Evolutionary conservation across 176 grass and related monocot genomes (phyloP).

Genomic region (Eleusine indica): DNA sequence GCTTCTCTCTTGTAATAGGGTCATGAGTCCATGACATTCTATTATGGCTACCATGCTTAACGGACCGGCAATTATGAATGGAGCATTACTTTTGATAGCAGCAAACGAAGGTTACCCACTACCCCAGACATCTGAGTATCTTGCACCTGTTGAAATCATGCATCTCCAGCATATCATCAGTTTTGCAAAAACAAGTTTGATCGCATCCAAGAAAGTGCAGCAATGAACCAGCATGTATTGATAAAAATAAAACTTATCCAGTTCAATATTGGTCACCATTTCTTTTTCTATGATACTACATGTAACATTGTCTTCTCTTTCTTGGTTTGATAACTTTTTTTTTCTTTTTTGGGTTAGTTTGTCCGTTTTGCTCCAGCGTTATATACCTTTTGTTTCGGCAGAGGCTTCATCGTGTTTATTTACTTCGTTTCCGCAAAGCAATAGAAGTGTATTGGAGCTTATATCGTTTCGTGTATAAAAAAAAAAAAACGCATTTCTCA

Average conservation of each 20-base stretch:
- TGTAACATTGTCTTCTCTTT: constrained; percentile 23
- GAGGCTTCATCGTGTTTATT: too few relatives aligned
- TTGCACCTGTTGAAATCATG: constrained; percentile 97
- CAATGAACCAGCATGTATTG: constrained; percentile 88
- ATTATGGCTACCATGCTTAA: constrained; percentile 99
- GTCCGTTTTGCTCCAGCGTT: too few relatives aligned
- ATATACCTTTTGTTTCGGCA: too few relatives aligned
- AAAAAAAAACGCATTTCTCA: not conserved
- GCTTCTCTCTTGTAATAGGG: constrained; percentile 54
- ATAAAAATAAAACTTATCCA: constrained; percentile 88
- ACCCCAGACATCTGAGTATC: constrained; percentile 91
- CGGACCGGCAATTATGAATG: constrained; percentile 97
- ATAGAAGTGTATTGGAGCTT: too few relatives aligned
- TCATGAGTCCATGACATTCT: constrained; percentile 46
- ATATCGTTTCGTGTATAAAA: not conserved
- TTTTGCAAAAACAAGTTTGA: constrained; percentile 98
- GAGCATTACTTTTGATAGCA: constrained; percentile 87
- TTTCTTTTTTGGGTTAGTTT: too few relatives aligned
- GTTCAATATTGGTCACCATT: constrained; percentile 31
- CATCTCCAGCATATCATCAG: constrained; percentile 94
- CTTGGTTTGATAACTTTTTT: constrained; percentile 20
- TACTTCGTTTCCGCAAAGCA: too few relatives aligned
- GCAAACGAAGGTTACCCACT: constrained; percentile 96
- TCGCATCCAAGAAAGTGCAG: constrained; percentile 96
- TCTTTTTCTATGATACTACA: not conserved